phyloP scores from a whole-genome alignment of 116 monocot genomes.

The Iris pallida region DNA sequence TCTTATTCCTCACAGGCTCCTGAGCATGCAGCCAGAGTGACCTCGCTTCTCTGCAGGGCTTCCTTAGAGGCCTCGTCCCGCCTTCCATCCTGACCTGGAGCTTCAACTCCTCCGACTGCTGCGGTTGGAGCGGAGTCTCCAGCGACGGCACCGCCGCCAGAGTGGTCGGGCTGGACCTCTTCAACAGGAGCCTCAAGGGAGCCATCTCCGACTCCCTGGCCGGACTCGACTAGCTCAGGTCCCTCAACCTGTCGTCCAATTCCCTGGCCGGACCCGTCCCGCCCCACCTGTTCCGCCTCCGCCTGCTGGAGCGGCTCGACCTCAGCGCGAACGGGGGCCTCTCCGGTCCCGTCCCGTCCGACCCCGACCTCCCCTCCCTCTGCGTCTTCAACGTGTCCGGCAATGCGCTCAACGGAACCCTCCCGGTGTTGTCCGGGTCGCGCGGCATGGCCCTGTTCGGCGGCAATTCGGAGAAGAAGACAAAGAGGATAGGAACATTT shows the following conservation, averaged over 20 bases:
- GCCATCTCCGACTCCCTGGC: conserved; percentile 24
- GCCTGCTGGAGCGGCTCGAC: conserved; percentile 32
- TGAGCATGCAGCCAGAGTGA: not conserved
- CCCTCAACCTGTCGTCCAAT: conserved; percentile 28
- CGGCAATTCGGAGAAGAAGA: no score
- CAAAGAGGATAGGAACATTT: no score
- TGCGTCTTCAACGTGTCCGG: no score
- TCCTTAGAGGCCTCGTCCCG: not conserved
- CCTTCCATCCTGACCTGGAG: not conserved
- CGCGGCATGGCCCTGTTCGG: no score
- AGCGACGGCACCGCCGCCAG: not conserved
- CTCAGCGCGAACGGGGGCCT: conserved; percentile 35
- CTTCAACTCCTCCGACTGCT: not conserved
- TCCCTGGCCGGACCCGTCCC: conserved; percentile 19
- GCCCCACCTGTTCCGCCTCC: conserved; percentile 11
- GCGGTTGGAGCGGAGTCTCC: conserved; percentile 1
- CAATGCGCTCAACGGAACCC: no score
- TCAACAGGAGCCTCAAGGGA: conserved; percentile 25
- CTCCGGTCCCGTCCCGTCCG: conserved; percentile 1
- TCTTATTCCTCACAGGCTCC: no score
- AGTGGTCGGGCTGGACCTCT: conserved; percentile 30
- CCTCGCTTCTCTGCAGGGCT: not conserved
- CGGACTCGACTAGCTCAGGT: conserved; percentile 15
- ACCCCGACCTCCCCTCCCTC: no score
- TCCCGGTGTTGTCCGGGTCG: no score